phyloP scores from a whole-genome alignment of 2,329 filamentous ascomycete genomes.

The Penicillium sp. region DNA sequence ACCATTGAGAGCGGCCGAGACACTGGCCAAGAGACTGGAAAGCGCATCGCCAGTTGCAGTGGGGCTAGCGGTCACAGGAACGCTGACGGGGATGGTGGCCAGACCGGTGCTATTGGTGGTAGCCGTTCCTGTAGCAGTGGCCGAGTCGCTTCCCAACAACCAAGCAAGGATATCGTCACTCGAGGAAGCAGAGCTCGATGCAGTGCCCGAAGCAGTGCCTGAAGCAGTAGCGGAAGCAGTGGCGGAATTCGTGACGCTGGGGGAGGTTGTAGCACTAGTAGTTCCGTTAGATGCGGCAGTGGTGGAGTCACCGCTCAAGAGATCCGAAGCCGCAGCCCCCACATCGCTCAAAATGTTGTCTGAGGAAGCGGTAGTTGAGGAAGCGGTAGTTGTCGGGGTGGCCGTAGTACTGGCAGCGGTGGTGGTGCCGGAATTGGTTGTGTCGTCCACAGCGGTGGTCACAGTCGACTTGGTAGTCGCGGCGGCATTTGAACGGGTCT shows the following conservation, averaged over 20 bases:
- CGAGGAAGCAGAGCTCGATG: constrained; percentile 5
- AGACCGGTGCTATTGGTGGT: background rate
- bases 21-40: constrained; percentile 8
- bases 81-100: constrained; percentile 24
- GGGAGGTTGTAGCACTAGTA: background rate
- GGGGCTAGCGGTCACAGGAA: constrained; percentile 18
- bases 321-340: background rate
- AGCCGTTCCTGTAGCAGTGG: background rate
- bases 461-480: constrained; percentile 4
- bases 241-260: background rate
- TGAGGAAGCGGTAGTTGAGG: background rate
- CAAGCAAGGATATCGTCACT: background rate
- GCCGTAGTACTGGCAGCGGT: background rate
- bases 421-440: background rate
- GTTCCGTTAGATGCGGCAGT: constrained; percentile 6
- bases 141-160: background rate
- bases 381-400: background rate
- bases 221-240: background rate
- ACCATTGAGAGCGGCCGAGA: background rate
- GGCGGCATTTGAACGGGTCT: constrained; percentile 11
- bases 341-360: background rate
- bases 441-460: constrained; percentile 1
- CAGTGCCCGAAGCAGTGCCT: background rate
- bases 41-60: constrained; percentile 10
- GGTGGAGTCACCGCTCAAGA: constrained; percentile 2